Percentiles rank a stretch among this genome's conserved stretches.
Evolutionary conservation across 208 protist genomes (phyloP).

Genomic region (Leishmania aethiopica): DNA sequence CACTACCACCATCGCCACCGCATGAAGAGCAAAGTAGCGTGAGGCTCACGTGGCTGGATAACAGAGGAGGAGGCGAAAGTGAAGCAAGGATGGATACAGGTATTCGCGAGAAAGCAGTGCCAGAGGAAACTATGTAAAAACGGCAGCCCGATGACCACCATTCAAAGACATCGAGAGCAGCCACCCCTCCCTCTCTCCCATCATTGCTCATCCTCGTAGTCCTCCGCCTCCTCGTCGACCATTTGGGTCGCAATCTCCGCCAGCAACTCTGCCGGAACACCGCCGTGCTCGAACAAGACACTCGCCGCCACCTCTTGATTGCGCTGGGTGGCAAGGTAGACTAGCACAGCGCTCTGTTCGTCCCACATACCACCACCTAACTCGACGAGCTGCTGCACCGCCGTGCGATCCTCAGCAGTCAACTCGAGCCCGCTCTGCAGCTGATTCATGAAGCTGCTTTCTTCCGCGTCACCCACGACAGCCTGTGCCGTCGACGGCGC

Average conservation of each 20-base stretch:
- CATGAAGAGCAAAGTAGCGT: background rate
- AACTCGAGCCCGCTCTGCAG: constrained; percentile 38
- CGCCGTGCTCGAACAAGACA: constrained; percentile 76
- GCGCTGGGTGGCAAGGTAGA: constrained; percentile 67
- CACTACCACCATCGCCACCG: background rate
- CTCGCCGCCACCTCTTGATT: constrained; percentile 83
- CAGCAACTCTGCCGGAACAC: constrained; percentile 56
- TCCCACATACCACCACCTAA: constrained; percentile 85
- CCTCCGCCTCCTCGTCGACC: constrained; percentile 33
- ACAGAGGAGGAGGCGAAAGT: background rate
- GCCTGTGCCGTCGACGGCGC: constrained; percentile 12
- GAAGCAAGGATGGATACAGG: background rate
- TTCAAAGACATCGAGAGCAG: background rate
- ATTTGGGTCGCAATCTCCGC: constrained; percentile 29
- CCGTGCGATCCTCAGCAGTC: constrained; percentile 47
- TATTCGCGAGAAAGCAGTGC: background rate
- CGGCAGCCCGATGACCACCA: background rate
- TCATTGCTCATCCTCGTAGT: constrained; percentile 28
- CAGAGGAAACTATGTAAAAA: background rate
- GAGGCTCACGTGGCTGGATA: background rate
- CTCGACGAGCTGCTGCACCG: constrained; percentile 68
- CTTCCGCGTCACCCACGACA: background rate
- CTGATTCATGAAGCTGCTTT: constrained; percentile 24
- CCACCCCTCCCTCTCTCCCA: background rate
- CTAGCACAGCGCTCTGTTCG: constrained; percentile 63